Base-by-base conservation (phyloP, 805 yeast species). In the Saccharomyces mikatae region DNA sequence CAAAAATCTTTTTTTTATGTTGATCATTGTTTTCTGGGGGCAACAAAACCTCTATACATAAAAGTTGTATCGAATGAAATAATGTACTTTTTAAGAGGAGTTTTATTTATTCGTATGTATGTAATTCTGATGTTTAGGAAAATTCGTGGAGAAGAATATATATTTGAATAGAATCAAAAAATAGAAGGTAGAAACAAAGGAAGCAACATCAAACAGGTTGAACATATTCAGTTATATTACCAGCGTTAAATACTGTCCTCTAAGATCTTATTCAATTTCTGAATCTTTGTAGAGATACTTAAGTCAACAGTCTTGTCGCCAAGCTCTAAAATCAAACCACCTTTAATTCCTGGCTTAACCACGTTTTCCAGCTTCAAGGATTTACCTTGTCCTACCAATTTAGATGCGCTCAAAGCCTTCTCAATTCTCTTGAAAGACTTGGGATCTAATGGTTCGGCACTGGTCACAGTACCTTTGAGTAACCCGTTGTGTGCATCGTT, bases 241-340 rank as follows among this genome's bases (percentile, higher is more conserved):
- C 8, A 17, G 10, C 11, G 22, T 77, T 86, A 92, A 75, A 91
- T 80, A 60, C 96, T 78, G 79, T 92, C 97, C 65, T 80, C 77
- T 72, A 94, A 83, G 64, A 86, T 83, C 74, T 87, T 83, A 87
- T 94, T 94, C 75, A 91, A 84, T 77, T 82, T 89, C 72, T 87
- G 78, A 71, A 94, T 83, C 80, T 86, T 90, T 70, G 87, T 74
- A 57, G 91, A 79, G 63, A 94, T 82, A 56, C 96, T 86, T 73
- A 92, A 80, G 76, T 94, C 99, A 66, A 90, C 96, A 60, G 98
- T 91, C 75, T 86, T 89, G 79, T 92, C 99, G 69, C 92, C 97
- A 66, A 94, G 89, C 76, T 91, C 96, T 57, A 94, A 96, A 64
- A 94, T 77, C 72, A 94, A 82, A 67, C 99, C 99, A 70, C 99